Evolutionary conservation across 805 yeast species (phyloP).

Genomic region (Metschnikowia gruessii): DNA sequence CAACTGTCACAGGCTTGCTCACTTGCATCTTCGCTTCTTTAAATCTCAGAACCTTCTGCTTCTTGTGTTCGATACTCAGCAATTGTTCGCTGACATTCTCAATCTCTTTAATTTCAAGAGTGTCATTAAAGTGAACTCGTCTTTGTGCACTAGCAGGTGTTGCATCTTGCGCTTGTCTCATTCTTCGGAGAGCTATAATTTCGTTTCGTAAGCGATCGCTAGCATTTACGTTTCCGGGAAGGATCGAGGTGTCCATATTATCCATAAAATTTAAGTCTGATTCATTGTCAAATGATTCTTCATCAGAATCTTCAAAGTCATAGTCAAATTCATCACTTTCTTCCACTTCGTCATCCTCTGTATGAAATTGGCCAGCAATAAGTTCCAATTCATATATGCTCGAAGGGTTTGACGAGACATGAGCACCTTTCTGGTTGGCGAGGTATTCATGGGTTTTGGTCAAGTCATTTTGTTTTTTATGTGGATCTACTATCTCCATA

Average conservation of each 20-base stretch:
- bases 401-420: background rate
- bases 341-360: background rate
- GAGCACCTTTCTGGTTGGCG: background rate
- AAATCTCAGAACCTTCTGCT: constrained; percentile 22
- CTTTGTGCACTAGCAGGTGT: background rate
- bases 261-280: constrained; percentile 25
- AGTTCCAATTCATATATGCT: constrained; percentile 51
- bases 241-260: constrained; percentile 23
- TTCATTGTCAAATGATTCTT: constrained; percentile 39
- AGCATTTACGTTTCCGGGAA: constrained; percentile 11
- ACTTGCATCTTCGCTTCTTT: constrained; percentile 17
- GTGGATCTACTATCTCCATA: constrained; percentile 27
- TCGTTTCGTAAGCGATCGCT: constrained; percentile 40
- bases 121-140: constrained; percentile 52
- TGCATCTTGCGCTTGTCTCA: background rate
- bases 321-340: constrained; percentile 7
- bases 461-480: background rate
- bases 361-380: constrained; percentile 48
- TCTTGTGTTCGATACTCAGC: constrained; percentile 26
- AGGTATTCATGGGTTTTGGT: background rate
- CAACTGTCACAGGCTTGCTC: background rate
- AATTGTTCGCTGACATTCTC: constrained; percentile 53
- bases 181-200: constrained; percentile 30
- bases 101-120: constrained; percentile 56
- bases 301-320: constrained; percentile 21